A percentile compares a stretch with the other conserved stretches of the same genome.
phyloP scores from a whole-genome alignment of 2,329 filamentous ascomycete species.

The Exutisphaerella laricina region DNA sequence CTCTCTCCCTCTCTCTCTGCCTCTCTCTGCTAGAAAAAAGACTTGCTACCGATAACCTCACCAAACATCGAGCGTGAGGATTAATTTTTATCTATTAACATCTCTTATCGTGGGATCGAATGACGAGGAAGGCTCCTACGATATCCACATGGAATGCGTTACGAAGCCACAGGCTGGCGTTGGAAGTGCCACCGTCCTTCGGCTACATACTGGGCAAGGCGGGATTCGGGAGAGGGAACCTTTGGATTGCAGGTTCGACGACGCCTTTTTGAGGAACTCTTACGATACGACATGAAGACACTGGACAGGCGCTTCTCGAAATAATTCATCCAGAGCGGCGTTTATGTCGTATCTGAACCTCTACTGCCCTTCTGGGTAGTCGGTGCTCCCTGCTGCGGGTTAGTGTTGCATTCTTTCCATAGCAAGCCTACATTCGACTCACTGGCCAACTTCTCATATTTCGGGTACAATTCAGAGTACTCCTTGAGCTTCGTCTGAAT shows the following conservation, averaged over 20 bases:
- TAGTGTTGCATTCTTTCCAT: background rate
- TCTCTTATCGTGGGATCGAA: slow-evolving; percentile 10
- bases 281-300: slow-evolving; percentile 16
- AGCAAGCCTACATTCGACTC: slow-evolving; percentile 41
- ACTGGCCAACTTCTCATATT: slow-evolving; percentile 47
- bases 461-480: slow-evolving; percentile 45
- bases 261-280: slow-evolving; percentile 17
- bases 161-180: slow-evolving; percentile 9
- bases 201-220: slow-evolving; percentile 13
- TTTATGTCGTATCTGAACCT: background rate
- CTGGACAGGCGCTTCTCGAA: too few species aligned
- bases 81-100: too few species aligned
- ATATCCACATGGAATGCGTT: slow-evolving; percentile 9
- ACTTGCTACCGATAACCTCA: too few species aligned
- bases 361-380: slow-evolving; percentile 1
- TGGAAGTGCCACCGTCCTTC: slow-evolving; percentile 15
- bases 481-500: slow-evolving; percentile 49
- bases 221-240: slow-evolving; percentile 11
- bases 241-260: slow-evolving; percentile 12
- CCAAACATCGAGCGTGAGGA: too few species aligned
- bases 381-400: slow-evolving; percentile 7
- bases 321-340: too few species aligned
- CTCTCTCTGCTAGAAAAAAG: too few species aligned
- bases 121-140: slow-evolving; percentile 2
- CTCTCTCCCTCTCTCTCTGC: too few species aligned